Percentiles rank a stretch among this genome's conserved stretches.
phyloP scores from a whole-genome alignment of 164 flowering plant species.

The Annona cherimola region DNA sequence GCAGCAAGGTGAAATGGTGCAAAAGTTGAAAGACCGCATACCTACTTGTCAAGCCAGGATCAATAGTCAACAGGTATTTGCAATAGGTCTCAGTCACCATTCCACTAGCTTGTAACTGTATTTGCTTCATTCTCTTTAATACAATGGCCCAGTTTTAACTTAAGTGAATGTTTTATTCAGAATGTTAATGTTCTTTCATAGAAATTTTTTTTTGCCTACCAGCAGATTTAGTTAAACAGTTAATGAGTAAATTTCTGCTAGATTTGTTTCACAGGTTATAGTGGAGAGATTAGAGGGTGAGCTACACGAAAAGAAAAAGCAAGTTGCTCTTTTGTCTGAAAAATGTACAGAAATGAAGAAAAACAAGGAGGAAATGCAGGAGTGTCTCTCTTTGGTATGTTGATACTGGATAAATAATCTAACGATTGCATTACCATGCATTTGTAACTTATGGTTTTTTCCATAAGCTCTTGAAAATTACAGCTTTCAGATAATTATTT shows the following conservation, averaged over 20 bases:
- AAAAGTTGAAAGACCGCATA: conserved; percentile 59
- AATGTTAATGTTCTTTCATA: not conserved
- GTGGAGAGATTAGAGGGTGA: conserved; percentile 38
- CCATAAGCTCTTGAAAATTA: too few relatives aligned
- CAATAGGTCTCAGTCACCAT: not conserved
- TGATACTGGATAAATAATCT: not conserved
- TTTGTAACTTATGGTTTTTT: too few relatives aligned
- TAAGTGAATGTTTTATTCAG: not conserved
- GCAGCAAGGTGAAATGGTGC: conserved; percentile 46
- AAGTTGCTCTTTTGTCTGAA: conserved; percentile 58
- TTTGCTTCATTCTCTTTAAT: not conserved
- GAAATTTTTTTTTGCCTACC: not conserved
- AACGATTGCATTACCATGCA: too few relatives aligned
- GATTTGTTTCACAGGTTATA: conserved; percentile 38
- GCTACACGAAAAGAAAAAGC: conserved; percentile 45
- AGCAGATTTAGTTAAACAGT: not conserved
- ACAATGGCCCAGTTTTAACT: not conserved
- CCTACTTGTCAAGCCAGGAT: conserved; percentile 76
- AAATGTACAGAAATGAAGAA: conserved; percentile 62
- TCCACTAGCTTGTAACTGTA: not conserved
- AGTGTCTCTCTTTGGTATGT: conserved; percentile 56
- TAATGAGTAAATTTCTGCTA: conserved; percentile 5
- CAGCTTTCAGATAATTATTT: too few relatives aligned
- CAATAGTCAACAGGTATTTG: conserved; percentile 52
- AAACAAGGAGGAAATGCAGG: conserved; percentile 56